These are phyloP conservation scores for Monoraphidium neglectum DNA, from an alignment of 139 green algal species.

Conservation along the genomic window DNA sequence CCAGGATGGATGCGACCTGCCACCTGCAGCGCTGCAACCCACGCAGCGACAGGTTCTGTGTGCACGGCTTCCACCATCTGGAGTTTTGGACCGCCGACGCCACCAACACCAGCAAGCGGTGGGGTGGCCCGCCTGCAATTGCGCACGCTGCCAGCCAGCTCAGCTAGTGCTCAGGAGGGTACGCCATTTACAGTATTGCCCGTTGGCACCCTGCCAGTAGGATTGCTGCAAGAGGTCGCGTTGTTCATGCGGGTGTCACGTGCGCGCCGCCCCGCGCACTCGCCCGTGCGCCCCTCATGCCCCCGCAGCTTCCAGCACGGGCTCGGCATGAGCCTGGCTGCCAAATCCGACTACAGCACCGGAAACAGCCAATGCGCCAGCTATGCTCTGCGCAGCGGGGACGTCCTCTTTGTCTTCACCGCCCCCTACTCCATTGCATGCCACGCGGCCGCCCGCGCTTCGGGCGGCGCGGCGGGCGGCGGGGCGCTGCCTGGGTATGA, in stretches of 20 bases:
- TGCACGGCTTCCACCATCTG: conserved; percentile 90
- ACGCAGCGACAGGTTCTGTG: conserved; percentile 73
- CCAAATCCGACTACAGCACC: conserved; percentile 88
- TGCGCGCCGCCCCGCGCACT: no score
- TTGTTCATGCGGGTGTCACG: no score
- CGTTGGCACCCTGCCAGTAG: no score
- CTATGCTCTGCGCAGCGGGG: conserved; percentile 83
- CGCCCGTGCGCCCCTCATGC: no score
- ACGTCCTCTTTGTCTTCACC: conserved; percentile 94
- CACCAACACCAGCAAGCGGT: conserved; percentile 77
- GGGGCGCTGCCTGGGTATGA: conserved; percentile 59
- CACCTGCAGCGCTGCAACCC: conserved; percentile 77
- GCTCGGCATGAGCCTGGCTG: conserved; percentile 89
- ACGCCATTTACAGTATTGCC: no score
- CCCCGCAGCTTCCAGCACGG: conserved; percentile 88
- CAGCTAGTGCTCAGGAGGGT: no score
- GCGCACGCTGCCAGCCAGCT: no score
- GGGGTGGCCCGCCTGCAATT: no score
- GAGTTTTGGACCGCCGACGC: conserved; percentile 96
- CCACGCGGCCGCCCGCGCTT: conserved; percentile 4
- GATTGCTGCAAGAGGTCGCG: no score
- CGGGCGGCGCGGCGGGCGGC: no score
- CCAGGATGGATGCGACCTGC: no score
- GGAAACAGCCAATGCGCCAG: conserved; percentile 83
- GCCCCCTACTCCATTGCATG: conserved; percentile 78